Evolutionary conservation across 441 rosid species (phyloP).

Genomic region (Manihot esculenta): DNA sequence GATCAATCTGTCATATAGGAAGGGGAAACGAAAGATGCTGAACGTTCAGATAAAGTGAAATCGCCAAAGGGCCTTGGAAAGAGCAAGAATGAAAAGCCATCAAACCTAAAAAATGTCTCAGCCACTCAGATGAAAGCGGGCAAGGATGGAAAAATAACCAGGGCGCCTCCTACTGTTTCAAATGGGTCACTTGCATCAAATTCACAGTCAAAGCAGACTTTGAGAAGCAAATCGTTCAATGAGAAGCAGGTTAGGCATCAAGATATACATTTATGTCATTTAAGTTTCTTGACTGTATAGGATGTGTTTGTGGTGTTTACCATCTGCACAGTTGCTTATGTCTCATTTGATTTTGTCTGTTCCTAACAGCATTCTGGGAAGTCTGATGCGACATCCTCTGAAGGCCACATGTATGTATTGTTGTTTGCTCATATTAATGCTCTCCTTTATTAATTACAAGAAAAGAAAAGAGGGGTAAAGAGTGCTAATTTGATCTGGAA

Average conservation of each 20-base stretch:
- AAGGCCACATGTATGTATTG: constrained; percentile 52
- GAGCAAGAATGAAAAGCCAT: constrained; percentile 51
- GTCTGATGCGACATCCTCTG: constrained; percentile 45
- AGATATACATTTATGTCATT: constrained; percentile 39
- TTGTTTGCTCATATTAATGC: neutral
- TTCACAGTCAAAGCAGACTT: constrained; percentile 44
- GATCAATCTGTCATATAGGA: constrained; percentile 34
- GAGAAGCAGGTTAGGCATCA: constrained; percentile 45
- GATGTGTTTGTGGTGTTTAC: neutral
- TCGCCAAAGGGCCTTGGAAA: constrained; percentile 45
- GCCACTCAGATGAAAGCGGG: constrained; percentile 44
- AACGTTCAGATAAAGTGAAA: constrained; percentile 36
- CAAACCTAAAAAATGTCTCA: constrained; percentile 41
- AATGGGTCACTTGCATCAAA: constrained; percentile 50
- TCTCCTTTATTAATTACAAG: neutral
- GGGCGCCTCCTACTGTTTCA: constrained; percentile 32
- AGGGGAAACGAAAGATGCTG: constrained; percentile 40
- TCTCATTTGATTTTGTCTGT: constrained; percentile 30
- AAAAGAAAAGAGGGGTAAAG: neutral
- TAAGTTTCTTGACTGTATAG: neutral
- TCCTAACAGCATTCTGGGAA: constrained; percentile 58
- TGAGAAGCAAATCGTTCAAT: constrained; percentile 50
- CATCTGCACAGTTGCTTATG: constrained; percentile 23
- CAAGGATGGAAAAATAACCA: constrained; percentile 45
- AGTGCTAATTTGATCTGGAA: constrained; percentile 10